A percentile compares a stretch with the other conserved stretches of the same genome.
phyloP scores from a whole-genome alignment of 495 filamentous ascomycete species.

The Neurospora tetraspora region DNA sequence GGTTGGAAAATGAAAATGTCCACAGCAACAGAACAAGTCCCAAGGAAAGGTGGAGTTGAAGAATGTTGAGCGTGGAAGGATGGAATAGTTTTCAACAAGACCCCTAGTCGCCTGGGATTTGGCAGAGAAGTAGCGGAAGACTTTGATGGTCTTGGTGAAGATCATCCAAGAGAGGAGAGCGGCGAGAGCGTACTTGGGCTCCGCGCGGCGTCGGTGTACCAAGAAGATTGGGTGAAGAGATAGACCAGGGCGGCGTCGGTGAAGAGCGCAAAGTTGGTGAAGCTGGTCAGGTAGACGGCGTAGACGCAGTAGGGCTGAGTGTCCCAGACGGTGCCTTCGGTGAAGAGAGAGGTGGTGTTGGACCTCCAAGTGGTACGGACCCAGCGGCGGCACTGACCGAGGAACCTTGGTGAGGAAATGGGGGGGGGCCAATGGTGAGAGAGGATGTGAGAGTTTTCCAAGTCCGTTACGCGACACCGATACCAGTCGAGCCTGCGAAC shows the following conservation, averaged over 20 bases:
- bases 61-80: background rate
- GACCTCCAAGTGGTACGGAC: conserved; percentile 57
- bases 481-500: too few species aligned
- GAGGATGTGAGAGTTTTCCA: too few species aligned
- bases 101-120: background rate
- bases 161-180: conserved; percentile 31
- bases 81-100: background rate
- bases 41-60: background rate
- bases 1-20: background rate
- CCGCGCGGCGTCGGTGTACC: background rate
- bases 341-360: conserved; percentile 48
- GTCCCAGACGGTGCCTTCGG: conserved; percentile 21
- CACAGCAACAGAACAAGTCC: background rate
- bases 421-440: too few species aligned
- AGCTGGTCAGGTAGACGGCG: conserved; percentile 46
- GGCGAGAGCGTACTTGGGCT: background rate
- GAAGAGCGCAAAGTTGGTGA: conserved; percentile 49
- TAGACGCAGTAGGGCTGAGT: conserved; percentile 53
- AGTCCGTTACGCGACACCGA: too few species aligned
- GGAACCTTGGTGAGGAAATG: conserved; percentile 44
- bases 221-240: conserved; percentile 4
- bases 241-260: conserved; percentile 41
- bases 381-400: conserved; percentile 52
- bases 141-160: conserved; percentile 50
- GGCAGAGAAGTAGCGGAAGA: conserved; percentile 43